Evolutionary conservation across 2,329 filamentous ascomycete species (phyloP), one percentile per base, ranked within the genome.

Genomic region (Fusarium virguliforme): DNA sequence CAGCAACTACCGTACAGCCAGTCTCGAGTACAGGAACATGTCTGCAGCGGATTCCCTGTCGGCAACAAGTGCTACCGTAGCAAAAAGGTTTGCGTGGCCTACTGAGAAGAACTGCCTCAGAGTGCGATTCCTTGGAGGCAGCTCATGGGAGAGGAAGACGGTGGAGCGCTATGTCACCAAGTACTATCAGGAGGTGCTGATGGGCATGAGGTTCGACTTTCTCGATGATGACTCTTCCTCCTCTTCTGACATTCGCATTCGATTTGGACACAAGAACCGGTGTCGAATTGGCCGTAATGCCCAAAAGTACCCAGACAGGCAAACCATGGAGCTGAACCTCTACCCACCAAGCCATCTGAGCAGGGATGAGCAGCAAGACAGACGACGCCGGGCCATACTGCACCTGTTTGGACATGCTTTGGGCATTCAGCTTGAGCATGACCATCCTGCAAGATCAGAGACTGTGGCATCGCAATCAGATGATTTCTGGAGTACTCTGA

Each of bases 281-380:
- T 30, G 24, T 48, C 43, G 43, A 12, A 15, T 48, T 48, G 43
- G 43, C 15, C 43, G 26, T 15, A 48, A 48, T 9, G 43, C 43
- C 26, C 43, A 30, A 30, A 48, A 48, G 26, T 48, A 48, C 43
- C 43, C 43, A 5, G 26, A 48, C 18, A 5, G 9, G 1, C 43
- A 48, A 9, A 48, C 43, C 43, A 30, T 48, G 15, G 43, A 30
- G 43, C n/a, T 48, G 26, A 48, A 48, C 26, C 43, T 48, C 26
- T 6, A 48, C 43, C 43, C 26, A n/a, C n/a, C 43, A 15, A 48
- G 43, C 43, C 26, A 48, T 48, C 26, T 48, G 24, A 48, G 43
- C 43, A 30, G 15, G 15, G 43, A 48, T 48, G 43, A 48, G 43
- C 43, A 48, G 43, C 43, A 48, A 30, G 43, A 30, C 26, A 48